Evolutionary conservation across 768 basidiomycete species (phyloP), one percentile per base, ranked within the genome.

Genomic region (Dentipellis sp.): DNA sequence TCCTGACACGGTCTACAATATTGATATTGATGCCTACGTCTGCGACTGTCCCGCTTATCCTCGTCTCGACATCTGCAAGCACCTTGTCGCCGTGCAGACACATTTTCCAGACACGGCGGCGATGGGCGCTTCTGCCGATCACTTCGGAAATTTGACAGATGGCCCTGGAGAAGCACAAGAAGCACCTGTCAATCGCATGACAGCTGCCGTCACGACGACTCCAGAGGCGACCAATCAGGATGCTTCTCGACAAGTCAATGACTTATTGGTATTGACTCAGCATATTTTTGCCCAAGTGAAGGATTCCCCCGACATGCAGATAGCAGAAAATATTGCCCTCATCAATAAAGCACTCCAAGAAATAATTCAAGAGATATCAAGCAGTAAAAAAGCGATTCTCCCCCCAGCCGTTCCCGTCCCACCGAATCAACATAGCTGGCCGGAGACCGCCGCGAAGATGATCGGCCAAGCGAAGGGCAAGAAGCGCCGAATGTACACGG

Each of bases 401-500:
- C 54, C 54, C 1, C 22, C 29, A 2, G 39, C 23, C 21, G 34
- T 34, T 2, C 3, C 17, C 1, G 21, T 55, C 10, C 17, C 37
- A 10, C 47, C 54, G 0, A 55, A 55, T 23, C 47, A 55, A 21
- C 46, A 48, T 11, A 10, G n/a, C 3, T 55, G 54, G 54, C 9
- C 37, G 3, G 17, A 50, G 19, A 55, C 54, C 12, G 19, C 10
- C 9, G 21, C 16, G 19, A 11, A 10, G 12, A 55, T 55, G 54
- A 63, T 23, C 56, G 58, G 8, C 66, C 52, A 7, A 56, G 29
- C 8, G 57, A 49, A 12, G 65, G 35, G 34, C 29, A 51, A 51
- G 35, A 42, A 14, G 52, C 52, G 49, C 11, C 67, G 45, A 17
- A 54, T 35, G 37, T 72, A 73, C 14, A 64, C 54, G 2, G 66